Percentiles rank a stretch among this genome's conserved stretches.
Evolutionary conservation across 2,329 filamentous ascomycete species (phyloP).

Genomic region (Sphaerulina populicola): DNA sequence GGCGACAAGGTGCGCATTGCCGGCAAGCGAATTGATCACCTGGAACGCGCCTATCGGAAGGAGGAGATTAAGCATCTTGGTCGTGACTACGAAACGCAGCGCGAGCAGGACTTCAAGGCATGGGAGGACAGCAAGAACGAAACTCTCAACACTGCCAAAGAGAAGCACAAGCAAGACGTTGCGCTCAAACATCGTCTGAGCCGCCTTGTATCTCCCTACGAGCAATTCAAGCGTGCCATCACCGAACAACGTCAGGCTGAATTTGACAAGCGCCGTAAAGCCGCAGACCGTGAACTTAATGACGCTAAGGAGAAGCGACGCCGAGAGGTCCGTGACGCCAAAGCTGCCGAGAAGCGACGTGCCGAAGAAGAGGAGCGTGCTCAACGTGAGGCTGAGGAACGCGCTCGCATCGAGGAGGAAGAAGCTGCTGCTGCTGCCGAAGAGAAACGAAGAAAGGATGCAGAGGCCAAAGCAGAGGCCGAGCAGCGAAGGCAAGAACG

Average conservation of each 20-base stretch:
- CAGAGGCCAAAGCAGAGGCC: conserved; percentile 55
- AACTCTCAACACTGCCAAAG: conserved; percentile 69
- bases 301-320: conserved; percentile 79
- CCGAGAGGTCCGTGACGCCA: conserved; percentile 78
- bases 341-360: conserved; percentile 73
- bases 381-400: conserved; percentile 77
- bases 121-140: conserved; percentile 73
- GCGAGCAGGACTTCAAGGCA: conserved; percentile 64
- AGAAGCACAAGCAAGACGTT: conserved; percentile 85
- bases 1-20: conserved; percentile 84
- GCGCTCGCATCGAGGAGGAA: conserved; percentile 69
- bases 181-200: conserved; percentile 87
- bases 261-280: conserved; percentile 87
- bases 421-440: conserved; percentile 74
- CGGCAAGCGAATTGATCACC: conserved; percentile 90
- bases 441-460: conserved; percentile 53
- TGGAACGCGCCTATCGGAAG: conserved; percentile 92
- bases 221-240: conserved; percentile 71
- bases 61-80: conserved; percentile 89
- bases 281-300: conserved; percentile 87
- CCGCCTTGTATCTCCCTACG: conserved; percentile 76
- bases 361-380: conserved; percentile 74
- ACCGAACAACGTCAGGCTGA: conserved; percentile 84
- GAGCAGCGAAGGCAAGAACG: conserved; percentile 56
- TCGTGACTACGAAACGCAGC: conserved; percentile 77